These are phyloP conservation scores for Monilinia fructigena DNA, from an alignment of 2,329 filamentous ascomycete species.

Conservation along the genomic window DNA sequence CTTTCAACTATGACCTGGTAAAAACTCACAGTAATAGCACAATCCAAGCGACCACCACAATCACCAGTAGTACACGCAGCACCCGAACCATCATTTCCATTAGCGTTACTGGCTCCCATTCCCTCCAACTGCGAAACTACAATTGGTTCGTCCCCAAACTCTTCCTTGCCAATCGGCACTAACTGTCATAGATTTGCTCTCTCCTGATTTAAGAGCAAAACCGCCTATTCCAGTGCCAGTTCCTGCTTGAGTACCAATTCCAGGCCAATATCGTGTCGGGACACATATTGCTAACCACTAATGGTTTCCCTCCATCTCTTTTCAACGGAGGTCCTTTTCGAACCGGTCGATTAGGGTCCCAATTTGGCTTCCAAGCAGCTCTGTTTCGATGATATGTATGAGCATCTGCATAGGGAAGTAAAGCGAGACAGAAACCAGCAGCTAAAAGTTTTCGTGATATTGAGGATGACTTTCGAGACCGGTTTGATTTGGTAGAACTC, in stretches of 20 bases:
- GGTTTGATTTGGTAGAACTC: slow-evolving; percentile 24
- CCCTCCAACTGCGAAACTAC: slow-evolving; percentile 67
- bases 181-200: slow-evolving; percentile 61
- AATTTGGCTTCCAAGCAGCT: slow-evolving; percentile 19
- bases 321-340: slow-evolving; percentile 37
- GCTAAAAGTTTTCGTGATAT: slow-evolving; percentile 22
- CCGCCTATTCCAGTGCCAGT: slow-evolving; percentile 65
- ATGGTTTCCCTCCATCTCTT: slow-evolving; percentile 49
- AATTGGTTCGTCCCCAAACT: slow-evolving; percentile 82
- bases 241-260: slow-evolving; percentile 70
- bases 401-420: slow-evolving; percentile 27
- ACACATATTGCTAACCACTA: slow-evolving; percentile 72
- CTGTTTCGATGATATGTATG: slow-evolving; percentile 22
- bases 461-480: slow-evolving; percentile 23
- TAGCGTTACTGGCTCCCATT: slow-evolving; percentile 49
- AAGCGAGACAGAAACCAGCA: slow-evolving; percentile 26
- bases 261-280: slow-evolving; percentile 74
- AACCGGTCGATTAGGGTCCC: slow-evolving; percentile 27
- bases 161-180: slow-evolving; percentile 76
- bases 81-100: slow-evolving; percentile 45
- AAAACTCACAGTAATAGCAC: slow-evolving; percentile 62
- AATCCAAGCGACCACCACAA: slow-evolving; percentile 69
- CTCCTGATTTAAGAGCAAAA: slow-evolving; percentile 62
- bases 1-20: background rate
- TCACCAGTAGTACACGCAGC: slow-evolving; percentile 72